phyloP scores from a whole-genome alignment of 108 stramenopile species.

The Licmophora abbreviata region DNA sequence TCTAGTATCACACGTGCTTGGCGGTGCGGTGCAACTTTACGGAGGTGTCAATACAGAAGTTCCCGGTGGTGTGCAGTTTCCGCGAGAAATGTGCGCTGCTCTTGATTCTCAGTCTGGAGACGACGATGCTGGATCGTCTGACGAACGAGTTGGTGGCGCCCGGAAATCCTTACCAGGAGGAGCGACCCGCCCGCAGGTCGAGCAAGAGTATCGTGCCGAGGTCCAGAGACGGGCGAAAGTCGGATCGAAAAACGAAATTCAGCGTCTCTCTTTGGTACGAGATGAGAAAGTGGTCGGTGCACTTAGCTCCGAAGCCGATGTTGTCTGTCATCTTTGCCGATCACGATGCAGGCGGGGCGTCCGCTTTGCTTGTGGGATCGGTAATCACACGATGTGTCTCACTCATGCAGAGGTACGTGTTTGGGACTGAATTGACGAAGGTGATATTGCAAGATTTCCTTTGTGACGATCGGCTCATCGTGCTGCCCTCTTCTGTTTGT shows the following conservation, averaged over 20 bases:
- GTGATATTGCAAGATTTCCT: no score
- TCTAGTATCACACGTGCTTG: neutral
- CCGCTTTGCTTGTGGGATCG: constrained; percentile 37
- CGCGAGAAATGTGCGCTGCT: neutral
- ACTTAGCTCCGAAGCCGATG: constrained; percentile 12
- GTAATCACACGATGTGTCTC: constrained; percentile 42
- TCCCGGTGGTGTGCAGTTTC: neutral
- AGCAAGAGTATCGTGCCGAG: constrained; percentile 9
- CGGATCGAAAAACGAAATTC: constrained; percentile 8
- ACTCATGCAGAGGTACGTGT: constrained; percentile 44
- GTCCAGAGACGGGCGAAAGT: constrained; percentile 21
- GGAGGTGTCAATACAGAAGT: constrained; percentile 1
- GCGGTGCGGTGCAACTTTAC: neutral
- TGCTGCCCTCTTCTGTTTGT: no score
- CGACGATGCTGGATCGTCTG: neutral
- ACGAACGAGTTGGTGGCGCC: neutral
- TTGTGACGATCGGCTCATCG: no score
- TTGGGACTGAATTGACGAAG: constrained; percentile 4
- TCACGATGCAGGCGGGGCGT: constrained; percentile 19
- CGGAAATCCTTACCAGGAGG: neutral
- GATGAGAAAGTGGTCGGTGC: constrained; percentile 9
- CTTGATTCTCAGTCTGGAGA: no score
- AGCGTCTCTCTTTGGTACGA: neutral
- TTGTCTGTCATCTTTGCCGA: constrained; percentile 64
- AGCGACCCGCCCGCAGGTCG: neutral